These are phyloP conservation scores for Thelonectria blattea DNA, from an alignment of 2,329 filamentous ascomycete species.

Conservation along the genomic window DNA sequence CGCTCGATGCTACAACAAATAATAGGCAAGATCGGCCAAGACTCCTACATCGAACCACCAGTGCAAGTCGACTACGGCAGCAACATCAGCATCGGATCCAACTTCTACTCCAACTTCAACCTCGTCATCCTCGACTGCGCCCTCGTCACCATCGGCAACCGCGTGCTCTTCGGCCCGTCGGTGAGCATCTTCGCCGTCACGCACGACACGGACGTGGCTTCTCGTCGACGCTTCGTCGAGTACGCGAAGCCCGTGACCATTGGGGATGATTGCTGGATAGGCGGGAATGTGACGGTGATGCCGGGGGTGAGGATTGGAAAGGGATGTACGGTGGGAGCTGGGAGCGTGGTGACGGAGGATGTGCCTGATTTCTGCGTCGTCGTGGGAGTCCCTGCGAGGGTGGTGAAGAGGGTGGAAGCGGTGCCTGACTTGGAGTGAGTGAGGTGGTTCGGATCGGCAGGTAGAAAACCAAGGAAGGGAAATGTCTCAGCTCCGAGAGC, in stretches of 20 bases:
- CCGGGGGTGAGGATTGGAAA: conserved; percentile 59
- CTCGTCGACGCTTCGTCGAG: conserved; percentile 51
- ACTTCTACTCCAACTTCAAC: conserved; percentile 63
- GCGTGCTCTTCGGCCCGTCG: conserved; percentile 73
- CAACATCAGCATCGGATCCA: conserved; percentile 64
- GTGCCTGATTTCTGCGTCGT: conserved; percentile 56
- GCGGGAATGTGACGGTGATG: conserved; percentile 55
- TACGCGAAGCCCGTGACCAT: conserved; percentile 54
- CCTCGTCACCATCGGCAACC: conserved; percentile 69
- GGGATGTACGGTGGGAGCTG: conserved; percentile 56
- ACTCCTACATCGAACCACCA: conserved; percentile 64
- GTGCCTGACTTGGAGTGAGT: conserved; percentile 38
- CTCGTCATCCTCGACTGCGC: conserved; percentile 74
- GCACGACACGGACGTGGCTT: conserved; percentile 68
- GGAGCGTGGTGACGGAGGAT: conserved; percentile 55
- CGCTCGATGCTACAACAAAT: conserved; percentile 56
- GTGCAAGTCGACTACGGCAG: conserved; percentile 69
- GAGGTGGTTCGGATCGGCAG: background rate
- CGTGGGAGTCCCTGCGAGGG: conserved; percentile 53
- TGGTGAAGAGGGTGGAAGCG: conserved; percentile 53
- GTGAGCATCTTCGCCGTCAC: conserved; percentile 70
- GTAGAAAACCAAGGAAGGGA: background rate
- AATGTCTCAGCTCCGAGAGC: background rate
- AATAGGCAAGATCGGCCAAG: conserved; percentile 56
- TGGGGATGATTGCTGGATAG: conserved; percentile 61